phyloP scores from a whole-genome alignment of 148 eudicot species.

The Chenopodium quinoa region DNA sequence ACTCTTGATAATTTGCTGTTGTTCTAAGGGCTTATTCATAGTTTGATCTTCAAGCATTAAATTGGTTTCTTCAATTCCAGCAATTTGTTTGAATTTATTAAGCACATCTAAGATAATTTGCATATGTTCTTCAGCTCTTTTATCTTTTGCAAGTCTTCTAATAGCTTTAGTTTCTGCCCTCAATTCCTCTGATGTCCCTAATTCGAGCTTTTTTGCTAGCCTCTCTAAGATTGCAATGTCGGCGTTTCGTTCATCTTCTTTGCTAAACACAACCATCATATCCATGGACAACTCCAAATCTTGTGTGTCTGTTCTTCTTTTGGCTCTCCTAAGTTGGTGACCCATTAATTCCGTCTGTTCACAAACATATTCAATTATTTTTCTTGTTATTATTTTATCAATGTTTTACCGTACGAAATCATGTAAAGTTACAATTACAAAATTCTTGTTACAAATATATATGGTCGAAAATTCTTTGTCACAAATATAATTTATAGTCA shows the following conservation, averaged over 20 bases:
- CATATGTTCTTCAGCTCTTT: slow-evolving; percentile 45
- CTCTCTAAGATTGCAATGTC: slow-evolving; percentile 51
- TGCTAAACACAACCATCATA: slow-evolving; percentile 46
- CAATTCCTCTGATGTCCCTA: slow-evolving; percentile 51
- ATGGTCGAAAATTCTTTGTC: too few species aligned
- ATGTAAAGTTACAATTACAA: too few species aligned
- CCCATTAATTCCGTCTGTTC: slow-evolving; percentile 57
- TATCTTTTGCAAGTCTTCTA: slow-evolving; percentile 46
- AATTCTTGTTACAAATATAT: too few species aligned
- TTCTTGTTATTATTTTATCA: not conserved
- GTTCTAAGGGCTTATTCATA: slow-evolving; percentile 22
- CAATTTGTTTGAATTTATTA: slow-evolving; percentile 55
- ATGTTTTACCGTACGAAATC: too few species aligned
- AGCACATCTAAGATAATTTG: slow-evolving; percentile 44
- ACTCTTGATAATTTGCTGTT: slow-evolving; percentile 26
- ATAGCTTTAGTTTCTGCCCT: slow-evolving; percentile 48
- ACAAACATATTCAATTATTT: not conserved
- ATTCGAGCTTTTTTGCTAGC: slow-evolving; percentile 54
- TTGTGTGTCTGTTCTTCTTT: slow-evolving; percentile 61
- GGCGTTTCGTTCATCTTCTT: slow-evolving; percentile 44
- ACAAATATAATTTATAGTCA: too few species aligned
- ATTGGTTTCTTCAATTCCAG: slow-evolving; percentile 49
- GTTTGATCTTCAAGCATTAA: slow-evolving; percentile 34
- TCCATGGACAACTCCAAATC: slow-evolving; percentile 72
- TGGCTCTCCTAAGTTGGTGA: slow-evolving; percentile 59